Base-by-base conservation (phyloP, 1,139 yeast species). In the Saccharomyces hybrid region DNA sequence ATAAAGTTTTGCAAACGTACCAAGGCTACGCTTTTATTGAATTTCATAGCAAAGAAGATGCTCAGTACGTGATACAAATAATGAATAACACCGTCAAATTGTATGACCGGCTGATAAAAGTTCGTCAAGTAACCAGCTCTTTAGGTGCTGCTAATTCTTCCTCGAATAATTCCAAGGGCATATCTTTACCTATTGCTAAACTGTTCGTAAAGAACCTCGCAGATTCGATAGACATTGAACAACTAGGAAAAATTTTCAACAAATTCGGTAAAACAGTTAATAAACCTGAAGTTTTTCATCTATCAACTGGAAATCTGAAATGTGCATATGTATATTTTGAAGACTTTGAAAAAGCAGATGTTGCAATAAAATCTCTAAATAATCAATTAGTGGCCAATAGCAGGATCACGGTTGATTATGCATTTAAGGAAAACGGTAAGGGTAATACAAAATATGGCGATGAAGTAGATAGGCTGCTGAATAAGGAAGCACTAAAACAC, bases 1-100 rank as follows among this genome's bases (percentile, higher is more conserved):
- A 90, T 66, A 76, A 91, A 60, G 77, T 89, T 4, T 73, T 82
- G 47, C 81, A 81, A 58, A 75, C 80, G 1, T 90, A 86, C 64
- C 95, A 86, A 65, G 98, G 97, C 16, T 93, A 77, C 71, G 98
- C 96, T 11, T 93, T 93, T 71, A 84, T 88, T 1, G 95, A 88
- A 66, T 85, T 87, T 63, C 73, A 76, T 53, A 74, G 77, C 9
- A 73, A 73, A 2, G 75, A 71, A 24, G 97, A 90, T 63, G 86
- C 88, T 0, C 86, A 83, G 14, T 93, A 91, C 65, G 89, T 84
- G 0, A 70, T 79, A 41, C 77, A 79, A 56, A 72, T 88, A 0
- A 71, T 88, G 66, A 77, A 80, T 57, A 64, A 65, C 48, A 58
- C 56, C n/a, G 75, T 86, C 2, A 72, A 82, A 49, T 71, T 93